These are phyloP conservation scores for Anastatica hierochuntica DNA, from an alignment of 345 rosid species.

Conservation along the genomic window DNA sequence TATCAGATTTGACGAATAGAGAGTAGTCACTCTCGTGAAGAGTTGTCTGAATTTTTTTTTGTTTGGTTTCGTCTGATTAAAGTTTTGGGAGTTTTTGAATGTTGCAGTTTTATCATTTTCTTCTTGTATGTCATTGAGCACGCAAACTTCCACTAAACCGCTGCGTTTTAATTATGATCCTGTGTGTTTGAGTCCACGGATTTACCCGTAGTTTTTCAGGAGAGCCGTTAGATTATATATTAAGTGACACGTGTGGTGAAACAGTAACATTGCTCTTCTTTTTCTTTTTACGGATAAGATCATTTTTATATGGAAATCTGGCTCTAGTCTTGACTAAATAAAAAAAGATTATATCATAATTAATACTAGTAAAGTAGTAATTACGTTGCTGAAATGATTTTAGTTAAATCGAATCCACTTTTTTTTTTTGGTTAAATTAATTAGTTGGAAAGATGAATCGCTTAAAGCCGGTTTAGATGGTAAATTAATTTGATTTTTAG, in stretches of 20 bases:
- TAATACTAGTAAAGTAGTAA: background rate
- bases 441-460: too few relatives aligned
- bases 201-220: background rate
- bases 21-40: constrained; percentile 16
- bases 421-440: too few relatives aligned
- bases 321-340: background rate
- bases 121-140: constrained; percentile 16
- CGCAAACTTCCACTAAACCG: constrained; percentile 21
- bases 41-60: background rate
- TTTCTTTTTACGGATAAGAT: constrained; percentile 24
- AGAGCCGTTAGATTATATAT: constrained; percentile 22
- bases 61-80: background rate
- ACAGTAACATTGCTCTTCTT: background rate
- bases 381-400: background rate
- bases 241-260: constrained; percentile 16
- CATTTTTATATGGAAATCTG: constrained; percentile 15
- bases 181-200: constrained; percentile 11
- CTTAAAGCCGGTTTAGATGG: too few relatives aligned
- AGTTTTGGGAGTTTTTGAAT: constrained; percentile 5
- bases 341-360: background rate
- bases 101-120: constrained; percentile 15
- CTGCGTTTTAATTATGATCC: background rate
- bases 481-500: too few relatives aligned
- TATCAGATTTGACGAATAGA: background rate
- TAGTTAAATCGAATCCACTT: too few relatives aligned